Evolutionary conservation across 2,329 filamentous ascomycete species (phyloP), one percentile per base, ranked within the genome.

Genomic region (Dactylellina leptospora): DNA sequence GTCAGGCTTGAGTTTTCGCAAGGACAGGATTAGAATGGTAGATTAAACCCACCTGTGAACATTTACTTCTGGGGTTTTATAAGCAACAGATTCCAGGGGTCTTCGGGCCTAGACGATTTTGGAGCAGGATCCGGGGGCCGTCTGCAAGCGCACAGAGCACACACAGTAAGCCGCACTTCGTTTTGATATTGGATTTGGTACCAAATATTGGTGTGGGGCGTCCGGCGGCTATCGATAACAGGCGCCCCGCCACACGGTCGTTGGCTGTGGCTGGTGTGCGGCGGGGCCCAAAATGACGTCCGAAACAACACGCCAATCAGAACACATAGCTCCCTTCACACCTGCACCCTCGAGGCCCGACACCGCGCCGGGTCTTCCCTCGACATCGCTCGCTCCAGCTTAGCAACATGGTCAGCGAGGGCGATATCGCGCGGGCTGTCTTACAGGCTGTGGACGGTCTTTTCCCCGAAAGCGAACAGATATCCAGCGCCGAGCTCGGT

Each of bases 401-500:
- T 20, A 2, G 22, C 16, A 72, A 47, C 13, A 72, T 72, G 68
- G 53, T 64, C 4, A 30, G 16, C 18, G 53, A 58, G 36, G 60
- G 38, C 5, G 61, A 73, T 20, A 66, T 73, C 18, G 61, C 69
- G 16, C 60, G 56, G 55, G 69, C 69, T 6, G 69, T 68, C 36
- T 38, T 73, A n/a, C 61, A 68, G 30, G 69, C 69, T 16, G 61
- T 68, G 30, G 61, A 73, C 42, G 69, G 69, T 9, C 51, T 73
- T 10, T 73, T 68, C 22, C 69, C 69, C 18, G 69, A 73, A 10
- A 64, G 44, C 36, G 61, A 73, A 47, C 61, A 66, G 20, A 28
- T 73, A 22, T 66, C 69, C 16, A 74, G 66, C 33, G 75, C 75
- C 3, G 55, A 74, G 28, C 72, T 77, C 20, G 55, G 74, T 10